Evolutionary conservation across 495 filamentous ascomycete genomes (phyloP), one percentile per base, ranked within the genome.

Genomic region (Hyaloscypha hepaticicola): DNA sequence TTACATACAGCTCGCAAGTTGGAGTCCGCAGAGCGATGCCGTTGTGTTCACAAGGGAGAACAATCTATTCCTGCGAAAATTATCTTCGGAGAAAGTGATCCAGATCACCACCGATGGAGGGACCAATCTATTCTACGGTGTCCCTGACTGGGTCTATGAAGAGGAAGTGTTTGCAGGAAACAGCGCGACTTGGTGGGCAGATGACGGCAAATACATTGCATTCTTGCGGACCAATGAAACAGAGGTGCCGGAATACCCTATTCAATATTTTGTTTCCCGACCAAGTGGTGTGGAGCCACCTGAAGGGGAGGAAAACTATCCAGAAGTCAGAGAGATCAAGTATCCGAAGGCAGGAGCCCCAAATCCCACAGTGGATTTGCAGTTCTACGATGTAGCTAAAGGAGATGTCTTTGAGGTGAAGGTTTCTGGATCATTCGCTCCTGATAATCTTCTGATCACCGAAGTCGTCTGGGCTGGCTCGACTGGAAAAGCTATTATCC

Each of bases 121-220:
- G 0, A 75, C 81, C 2, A 85, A 98, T 64, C 83, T 95, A 19
- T 98, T 99, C 79, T 96, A 98, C 70, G 95, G 95, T 24, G 86
- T 97, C n/a, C 95, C 95, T 0, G 95, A 99, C 75, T 99, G 95
- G 95, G 95, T 99, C 0, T 99, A 97, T 69, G 95, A 99, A 72
- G 95, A 99, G 72, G 95, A 99, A 75, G 93, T 99, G 6, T 90
- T 98, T 67, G 66, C 77, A 1, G 87, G 85, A 3, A 90, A 91
- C 68, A 92, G 83, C 56, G 96, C 88, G 7, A 93, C 93, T 0
- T 98, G 95, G 95, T 98, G 91, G 92, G 92, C 91, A 22, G 82
- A 87, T 26, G 92, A 93, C 72, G 95, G 92, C 22, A 88, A 90
- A 58, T 95, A 88, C 73, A 75, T 99, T 65, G 92, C 95, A 22